Evolutionary conservation across 2,329 filamentous ascomycete genomes (phyloP).

Genomic region (Talaromyces atroroseus): DNA sequence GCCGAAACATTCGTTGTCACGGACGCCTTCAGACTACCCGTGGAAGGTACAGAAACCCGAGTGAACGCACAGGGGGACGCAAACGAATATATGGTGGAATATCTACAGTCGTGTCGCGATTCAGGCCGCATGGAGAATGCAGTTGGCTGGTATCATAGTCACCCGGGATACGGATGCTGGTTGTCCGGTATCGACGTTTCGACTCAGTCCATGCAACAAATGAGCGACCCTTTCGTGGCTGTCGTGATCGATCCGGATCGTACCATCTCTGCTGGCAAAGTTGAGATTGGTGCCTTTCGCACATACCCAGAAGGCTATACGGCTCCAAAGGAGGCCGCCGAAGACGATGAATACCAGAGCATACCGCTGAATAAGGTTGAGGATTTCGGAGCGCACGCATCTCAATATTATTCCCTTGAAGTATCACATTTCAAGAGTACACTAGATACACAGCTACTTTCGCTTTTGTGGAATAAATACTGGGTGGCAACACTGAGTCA

Average conservation of each 20-base stretch:
- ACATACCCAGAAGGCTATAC: conserved; percentile 77
- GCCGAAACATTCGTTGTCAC: conserved; percentile 82
- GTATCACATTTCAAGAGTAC: conserved; percentile 93
- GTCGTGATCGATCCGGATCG: conserved; percentile 95
- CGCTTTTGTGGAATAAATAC: conserved; percentile 97
- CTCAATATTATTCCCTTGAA: conserved; percentile 83
- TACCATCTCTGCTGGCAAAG: conserved; percentile 88
- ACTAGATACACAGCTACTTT: conserved; percentile 78
- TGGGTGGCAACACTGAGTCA: conserved; percentile 89
- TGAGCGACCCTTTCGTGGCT: conserved; percentile 85
- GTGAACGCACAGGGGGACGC: conserved; percentile 95
- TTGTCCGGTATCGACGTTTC: conserved; percentile 90
- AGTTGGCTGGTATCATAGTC: conserved; percentile 96
- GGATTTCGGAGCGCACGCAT: conserved; percentile 90
- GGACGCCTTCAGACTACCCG: conserved; percentile 86
- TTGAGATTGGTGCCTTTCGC: conserved; percentile 94
- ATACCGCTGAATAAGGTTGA: conserved; percentile 92
- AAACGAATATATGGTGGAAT: conserved; percentile 94
- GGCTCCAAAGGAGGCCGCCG: conserved; percentile 43
- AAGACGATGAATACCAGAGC: conserved; percentile 41
- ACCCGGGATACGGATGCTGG: conserved; percentile 98
- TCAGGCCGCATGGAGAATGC: conserved; percentile 80
- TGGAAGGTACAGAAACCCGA: conserved; percentile 96
- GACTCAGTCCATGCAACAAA: conserved; percentile 84
- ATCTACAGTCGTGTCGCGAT: conserved; percentile 69